Evolutionary conservation across 2,329 filamentous ascomycete species (phyloP).

Genomic region (Blastomyces emzantsi): DNA sequence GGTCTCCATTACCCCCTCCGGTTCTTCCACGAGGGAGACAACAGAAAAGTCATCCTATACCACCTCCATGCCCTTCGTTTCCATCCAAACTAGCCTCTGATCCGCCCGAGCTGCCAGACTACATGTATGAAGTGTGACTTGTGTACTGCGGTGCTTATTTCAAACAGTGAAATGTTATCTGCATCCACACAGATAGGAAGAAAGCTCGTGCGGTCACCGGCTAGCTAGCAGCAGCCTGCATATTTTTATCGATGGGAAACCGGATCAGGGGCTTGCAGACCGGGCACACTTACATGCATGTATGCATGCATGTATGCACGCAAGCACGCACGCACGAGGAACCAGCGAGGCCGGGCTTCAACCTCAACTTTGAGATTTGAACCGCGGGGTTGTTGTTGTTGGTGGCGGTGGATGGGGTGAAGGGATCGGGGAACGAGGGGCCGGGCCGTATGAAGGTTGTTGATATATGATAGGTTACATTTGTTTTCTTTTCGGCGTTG

Average conservation of each 20-base stretch:
- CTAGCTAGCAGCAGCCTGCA: not conserved
- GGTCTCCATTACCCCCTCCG: not conserved
- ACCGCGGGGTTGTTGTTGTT: not conserved
- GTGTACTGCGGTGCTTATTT: not conserved
- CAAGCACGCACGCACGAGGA: not conserved
- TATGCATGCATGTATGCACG: not conserved
- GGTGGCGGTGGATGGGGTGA: not conserved
- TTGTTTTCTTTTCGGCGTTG: not conserved
- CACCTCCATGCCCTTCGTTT: not conserved
- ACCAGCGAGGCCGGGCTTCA: not conserved
- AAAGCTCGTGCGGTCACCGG: not conserved
- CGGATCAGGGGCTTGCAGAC: not conserved
- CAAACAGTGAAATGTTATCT: not conserved
- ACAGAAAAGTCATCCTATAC: not conserved
- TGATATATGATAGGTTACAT: not conserved
- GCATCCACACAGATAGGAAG: not conserved
- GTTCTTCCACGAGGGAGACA: not conserved
- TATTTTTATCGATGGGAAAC: not conserved
- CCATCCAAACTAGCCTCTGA: not conserved
- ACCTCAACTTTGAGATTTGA: not conserved
- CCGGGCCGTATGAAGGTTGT: not conserved
- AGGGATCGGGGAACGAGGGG: not conserved
- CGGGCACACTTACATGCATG: not conserved
- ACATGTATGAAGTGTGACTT: no score
- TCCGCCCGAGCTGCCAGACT: not conserved